Evolutionary conservation across 2,329 filamentous ascomycete species (phyloP), one percentile per base, ranked within the genome.

Genomic region (Ciborinia camelliae): DNA sequence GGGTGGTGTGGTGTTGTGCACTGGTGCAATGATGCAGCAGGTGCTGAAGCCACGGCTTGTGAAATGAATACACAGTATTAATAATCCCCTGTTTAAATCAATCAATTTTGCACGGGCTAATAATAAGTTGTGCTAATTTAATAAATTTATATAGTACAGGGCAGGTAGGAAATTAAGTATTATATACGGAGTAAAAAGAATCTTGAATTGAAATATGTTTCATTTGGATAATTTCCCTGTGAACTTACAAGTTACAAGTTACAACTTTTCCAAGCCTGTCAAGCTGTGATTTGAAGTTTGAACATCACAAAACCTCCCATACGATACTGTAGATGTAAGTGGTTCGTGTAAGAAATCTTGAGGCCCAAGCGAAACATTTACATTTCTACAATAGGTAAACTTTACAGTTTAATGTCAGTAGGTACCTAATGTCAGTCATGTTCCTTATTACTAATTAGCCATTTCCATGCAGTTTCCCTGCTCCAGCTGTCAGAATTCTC

Each of bases 401-500:
- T n/a, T n/a, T n/a, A n/a, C n/a, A n/a, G n/a, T n/a, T n/a, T n/a
- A n/a, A n/a, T n/a, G n/a, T n/a, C n/a, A n/a, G n/a, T n/a, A n/a
- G n/a, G n/a, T n/a, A n/a, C n/a, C n/a, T n/a, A n/a, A n/a, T n/a
- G n/a, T n/a, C n/a, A n/a, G n/a, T n/a, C n/a, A n/a, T n/a, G n/a
- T n/a, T n/a, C n/a, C n/a, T 15, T 23, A 8, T 54, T 4, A 18
- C 4, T 28, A 15, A 23, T 57, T 35, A 58, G 41, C 8, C 28
- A n/a, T 35, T 26, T 8, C 28, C 30, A 47, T 59, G 43, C 54
- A 45, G 26, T 45, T 32, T 57, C 61, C 52, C 62, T 64, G 62
- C 43, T 59, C 52, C 62, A 59, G 62, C 43, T 59, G 62, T 59
- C 45, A 59, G 53, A 64, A 59, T 43, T 48, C 60, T 55, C 51